A percentile compares a stretch with the other conserved stretches of the same genome.
These are phyloP conservation scores for Byssoonygena ceratinophila DNA, from an alignment of 2,329 filamentous ascomycete species.

Conservation along the genomic window DNA sequence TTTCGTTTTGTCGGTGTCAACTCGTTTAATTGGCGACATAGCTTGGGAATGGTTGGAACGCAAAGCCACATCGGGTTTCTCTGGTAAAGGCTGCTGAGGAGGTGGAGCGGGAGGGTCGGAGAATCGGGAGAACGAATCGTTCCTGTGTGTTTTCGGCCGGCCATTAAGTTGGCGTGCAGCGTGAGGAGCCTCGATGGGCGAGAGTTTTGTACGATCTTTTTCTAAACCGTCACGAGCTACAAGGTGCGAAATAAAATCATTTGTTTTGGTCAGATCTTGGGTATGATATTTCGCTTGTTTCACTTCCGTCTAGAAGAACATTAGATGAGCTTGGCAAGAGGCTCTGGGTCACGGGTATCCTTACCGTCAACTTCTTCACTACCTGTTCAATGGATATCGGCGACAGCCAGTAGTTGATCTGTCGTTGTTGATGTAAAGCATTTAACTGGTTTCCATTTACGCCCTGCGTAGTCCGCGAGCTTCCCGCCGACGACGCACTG, in stretches of 20 bases:
- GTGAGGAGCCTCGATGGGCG: conserved; percentile 35
- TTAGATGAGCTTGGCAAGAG: conserved; percentile 1
- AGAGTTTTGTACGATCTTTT: conserved; percentile 40
- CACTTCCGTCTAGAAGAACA: conserved; percentile 61
- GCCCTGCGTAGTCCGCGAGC: conserved; percentile 48
- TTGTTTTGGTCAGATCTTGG: conserved; percentile 71
- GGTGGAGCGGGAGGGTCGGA: conserved; percentile 88
- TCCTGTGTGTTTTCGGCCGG: conserved; percentile 43
- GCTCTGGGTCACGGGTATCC: neutral
- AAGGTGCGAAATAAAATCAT: conserved; percentile 67
- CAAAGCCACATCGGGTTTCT: conserved; percentile 64
- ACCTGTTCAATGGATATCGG: conserved; percentile 91
- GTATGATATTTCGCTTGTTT: conserved; percentile 79
- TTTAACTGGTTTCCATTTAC: conserved; percentile 46
- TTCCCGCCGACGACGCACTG: conserved; percentile 56
- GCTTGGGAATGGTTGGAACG: conserved; percentile 39
- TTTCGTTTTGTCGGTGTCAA: conserved; percentile 64
- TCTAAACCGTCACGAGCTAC: conserved; percentile 58
- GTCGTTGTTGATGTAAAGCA: conserved; percentile 58
- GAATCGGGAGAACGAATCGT: conserved; percentile 72
- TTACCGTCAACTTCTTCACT: conserved; percentile 72
- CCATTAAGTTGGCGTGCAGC: conserved; percentile 39
- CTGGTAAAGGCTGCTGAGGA: conserved; percentile 82
- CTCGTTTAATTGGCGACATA: conserved; percentile 55
- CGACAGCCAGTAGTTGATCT: conserved; percentile 72